These are phyloP conservation scores for Hypoxylon sp. DNA, from an alignment of 2,329 filamentous ascomycete genomes.

Conservation along the genomic window DNA sequence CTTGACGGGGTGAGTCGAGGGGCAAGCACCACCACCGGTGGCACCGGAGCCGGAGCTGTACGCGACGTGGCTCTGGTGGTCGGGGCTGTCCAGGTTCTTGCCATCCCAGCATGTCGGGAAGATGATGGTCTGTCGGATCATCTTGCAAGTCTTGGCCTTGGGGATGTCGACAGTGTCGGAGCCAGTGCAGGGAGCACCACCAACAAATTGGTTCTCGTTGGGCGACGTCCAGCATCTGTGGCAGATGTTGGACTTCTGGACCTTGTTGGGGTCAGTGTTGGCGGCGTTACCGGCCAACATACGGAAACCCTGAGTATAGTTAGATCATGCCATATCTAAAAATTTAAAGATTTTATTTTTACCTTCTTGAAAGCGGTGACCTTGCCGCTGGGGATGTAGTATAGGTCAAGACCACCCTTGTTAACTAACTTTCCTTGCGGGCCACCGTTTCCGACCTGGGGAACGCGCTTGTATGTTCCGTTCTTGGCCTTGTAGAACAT, in stretches of 20 bases:
- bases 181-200: conserved; percentile 65
- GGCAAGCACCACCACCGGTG: conserved; percentile 63
- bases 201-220: conserved; percentile 63
- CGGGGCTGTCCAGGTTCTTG: conserved; percentile 63
- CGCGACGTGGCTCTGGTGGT: conserved; percentile 64
- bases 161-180: conserved; percentile 67
- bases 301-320: conserved; percentile 59
- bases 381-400: conserved; percentile 62
- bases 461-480: conserved; percentile 61
- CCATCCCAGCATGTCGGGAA: conserved; percentile 67
- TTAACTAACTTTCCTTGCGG: conserved; percentile 61
- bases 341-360: conserved; percentile 8
- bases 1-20: conserved; percentile 62
- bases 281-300: conserved; percentile 63
- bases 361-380: conserved; percentile 61
- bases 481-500: conserved; percentile 63
- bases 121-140: conserved; percentile 68
- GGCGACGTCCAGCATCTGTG: conserved; percentile 64
- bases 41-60: conserved; percentile 63
- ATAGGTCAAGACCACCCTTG: conserved; percentile 62
- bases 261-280: conserved; percentile 59
- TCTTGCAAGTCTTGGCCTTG: conserved; percentile 62
- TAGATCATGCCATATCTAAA: conserved; percentile 7
- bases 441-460: conserved; percentile 62
- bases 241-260: conserved; percentile 61